Evolutionary conservation across 2,329 filamentous ascomycete species (phyloP), one percentile per base, ranked within the genome.

Genomic region (Ophiostoma angusticollis): DNA sequence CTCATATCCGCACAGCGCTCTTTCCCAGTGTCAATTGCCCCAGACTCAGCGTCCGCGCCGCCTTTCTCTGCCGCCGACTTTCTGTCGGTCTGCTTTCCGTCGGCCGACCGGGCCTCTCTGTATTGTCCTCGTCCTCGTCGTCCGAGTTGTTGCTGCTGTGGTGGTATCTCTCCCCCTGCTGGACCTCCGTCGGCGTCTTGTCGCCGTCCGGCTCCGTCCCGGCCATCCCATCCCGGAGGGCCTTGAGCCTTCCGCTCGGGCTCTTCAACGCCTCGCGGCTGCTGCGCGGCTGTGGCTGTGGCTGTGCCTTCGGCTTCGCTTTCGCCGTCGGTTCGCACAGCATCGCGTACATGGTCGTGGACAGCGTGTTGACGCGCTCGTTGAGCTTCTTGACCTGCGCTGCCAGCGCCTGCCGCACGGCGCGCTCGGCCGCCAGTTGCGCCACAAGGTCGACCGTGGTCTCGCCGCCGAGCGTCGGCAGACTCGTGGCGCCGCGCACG

Each of bases 11-110:
- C 14, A 44, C 40, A 12, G 43, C 35, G 9, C 35, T 42, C 36
- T 47, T 49, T 29, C 46, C 37, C 14, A 45, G 58, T 1, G 73
- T 78, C 48, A 78, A 54, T 51, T 74, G 72, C 43, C 72, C 73
- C 9, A 80, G 61, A 21, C 72, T 82, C 50, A 84, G 64, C 31
- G 74, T 79, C 46, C 72, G 70, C 17, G 72, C 73, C 1, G 76
- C 73, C 52, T 62, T 72, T 45, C 70, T 68, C 36, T 58, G 56
- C 32, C 54, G 57, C 16, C n/a, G n/a, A n/a, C n/a, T 56, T 49
- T n/a, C 53, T 49, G 12, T 50, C 51, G 6, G 5, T 18, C 1
- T 32, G 11, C 17, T 6, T 18, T 6, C 6, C n/a, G 31, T 7
- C 16, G 14, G 24, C 8, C n/a, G n/a, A 17, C 36, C 27, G 23